Percentiles rank a stretch among this genome's conserved stretches.
Evolutionary conservation across 257 asterid species (phyloP).

Genomic region (Forsythia viridissima): DNA sequence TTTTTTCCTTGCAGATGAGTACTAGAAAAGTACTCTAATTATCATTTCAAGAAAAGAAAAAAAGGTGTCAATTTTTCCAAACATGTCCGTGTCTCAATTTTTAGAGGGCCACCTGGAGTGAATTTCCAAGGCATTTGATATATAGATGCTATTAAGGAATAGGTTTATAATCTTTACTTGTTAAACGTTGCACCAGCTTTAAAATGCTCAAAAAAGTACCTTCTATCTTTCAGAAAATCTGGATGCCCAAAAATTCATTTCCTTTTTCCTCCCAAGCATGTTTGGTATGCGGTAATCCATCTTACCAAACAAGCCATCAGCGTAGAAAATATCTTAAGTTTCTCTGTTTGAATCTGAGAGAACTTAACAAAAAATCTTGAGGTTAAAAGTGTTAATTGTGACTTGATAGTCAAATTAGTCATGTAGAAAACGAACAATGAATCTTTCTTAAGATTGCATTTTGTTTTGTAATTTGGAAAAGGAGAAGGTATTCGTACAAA

Average conservation of each 20-base stretch:
- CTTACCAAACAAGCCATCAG: background rate
- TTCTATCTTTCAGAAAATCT: too few species aligned
- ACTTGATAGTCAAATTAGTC: background rate
- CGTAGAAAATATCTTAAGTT: background rate
- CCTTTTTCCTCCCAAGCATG: background rate
- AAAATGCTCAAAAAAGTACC: background rate
- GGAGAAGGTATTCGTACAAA: background rate
- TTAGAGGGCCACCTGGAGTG: slow-evolving; percentile 4
- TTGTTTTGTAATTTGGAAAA: too few species aligned
- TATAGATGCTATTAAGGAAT: slow-evolving; percentile 5
- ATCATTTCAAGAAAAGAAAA: background rate
- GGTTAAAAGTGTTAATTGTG: background rate
- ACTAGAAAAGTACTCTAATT: slow-evolving; percentile 3
- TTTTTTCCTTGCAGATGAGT: background rate
- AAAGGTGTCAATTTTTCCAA: background rate
- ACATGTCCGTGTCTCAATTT: slow-evolving; percentile 1
- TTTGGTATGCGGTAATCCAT: background rate
- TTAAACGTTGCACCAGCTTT: background rate
- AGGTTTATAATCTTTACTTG: background rate
- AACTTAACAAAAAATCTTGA: background rate
- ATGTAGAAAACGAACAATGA: background rate
- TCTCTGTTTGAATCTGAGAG: background rate
- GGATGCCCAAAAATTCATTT: background rate
- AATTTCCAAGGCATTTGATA: background rate
- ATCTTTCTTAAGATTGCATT: background rate